Conservation (phyloP, 805 yeast genomes). For the Zygosaccharomyces bailii region DNA sequence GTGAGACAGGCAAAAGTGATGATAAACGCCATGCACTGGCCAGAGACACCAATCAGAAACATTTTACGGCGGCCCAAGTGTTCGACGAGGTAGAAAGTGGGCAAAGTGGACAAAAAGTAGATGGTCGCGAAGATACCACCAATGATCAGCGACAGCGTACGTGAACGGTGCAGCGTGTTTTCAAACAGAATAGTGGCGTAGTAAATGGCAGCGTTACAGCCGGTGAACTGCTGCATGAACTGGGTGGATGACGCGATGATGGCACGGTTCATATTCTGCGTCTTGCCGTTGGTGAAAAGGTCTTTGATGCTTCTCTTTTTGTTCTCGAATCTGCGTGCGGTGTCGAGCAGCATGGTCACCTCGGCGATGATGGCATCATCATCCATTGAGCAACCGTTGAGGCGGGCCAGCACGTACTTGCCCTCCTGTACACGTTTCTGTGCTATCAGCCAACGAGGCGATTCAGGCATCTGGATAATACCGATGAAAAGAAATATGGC, state of each 20-base stretch:
- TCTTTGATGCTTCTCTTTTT: conserved; percentile 9
- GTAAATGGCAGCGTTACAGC: conserved; percentile 64
- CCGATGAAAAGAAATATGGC: conserved; percentile 38
- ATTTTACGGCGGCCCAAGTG: conserved; percentile 65
- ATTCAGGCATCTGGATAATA: conserved; percentile 62
- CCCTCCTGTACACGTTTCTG: conserved; percentile 58
- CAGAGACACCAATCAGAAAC: conserved; percentile 48
- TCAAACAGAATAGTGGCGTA: conserved; percentile 61
- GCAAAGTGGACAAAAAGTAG: conserved; percentile 52
- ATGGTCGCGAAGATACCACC: conserved; percentile 65
- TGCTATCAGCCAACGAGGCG: conserved; percentile 64
- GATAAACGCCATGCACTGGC: conserved; percentile 47
- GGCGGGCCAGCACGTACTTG: conserved; percentile 51
- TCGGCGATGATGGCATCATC: conserved; percentile 57
- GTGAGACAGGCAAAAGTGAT: conserved; percentile 50
- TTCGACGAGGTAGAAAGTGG: conserved; percentile 58
- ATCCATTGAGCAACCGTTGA: conserved; percentile 53
- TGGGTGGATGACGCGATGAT: conserved; percentile 54
- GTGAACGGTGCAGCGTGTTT: conserved; percentile 46
- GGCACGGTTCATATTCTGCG: conserved; percentile 50
- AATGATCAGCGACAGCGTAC: conserved; percentile 54
- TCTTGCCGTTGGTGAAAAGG: conserved; percentile 57
- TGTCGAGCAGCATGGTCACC: conserved; percentile 57
- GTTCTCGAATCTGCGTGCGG: conserved; percentile 57
- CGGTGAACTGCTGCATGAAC: conserved; percentile 64